Percentiles rank a stretch among this genome's conserved stretches.
Conservation (phyloP, 2,329 filamentous ascomycete genomes). For the Macrophomina phaseolina region DNA sequence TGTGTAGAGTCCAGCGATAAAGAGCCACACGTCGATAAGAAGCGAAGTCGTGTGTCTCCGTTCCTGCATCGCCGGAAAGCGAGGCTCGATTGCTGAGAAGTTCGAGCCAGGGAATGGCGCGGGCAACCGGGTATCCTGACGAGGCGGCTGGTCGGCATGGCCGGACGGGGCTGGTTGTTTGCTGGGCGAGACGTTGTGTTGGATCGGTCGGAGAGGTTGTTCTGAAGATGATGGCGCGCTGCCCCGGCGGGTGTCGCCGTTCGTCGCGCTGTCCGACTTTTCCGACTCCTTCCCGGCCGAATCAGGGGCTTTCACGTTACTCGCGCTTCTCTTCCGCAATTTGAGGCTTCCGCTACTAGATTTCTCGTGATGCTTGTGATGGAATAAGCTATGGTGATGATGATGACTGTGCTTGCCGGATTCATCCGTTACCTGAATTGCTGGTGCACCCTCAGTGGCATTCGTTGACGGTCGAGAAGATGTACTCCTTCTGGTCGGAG, state of each 20-base stretch:
- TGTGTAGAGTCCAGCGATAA: constrained; percentile 87
- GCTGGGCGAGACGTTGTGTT: constrained; percentile 47
- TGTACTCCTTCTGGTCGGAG: constrained; percentile 47
- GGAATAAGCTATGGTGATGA: constrained; percentile 37
- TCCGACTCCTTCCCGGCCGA: constrained; percentile 32
- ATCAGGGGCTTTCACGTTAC: constrained; percentile 39
- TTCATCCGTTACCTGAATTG: constrained; percentile 73
- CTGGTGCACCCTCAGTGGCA: constrained; percentile 58
- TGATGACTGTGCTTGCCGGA: constrained; percentile 42
- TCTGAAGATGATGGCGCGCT: constrained; percentile 34
- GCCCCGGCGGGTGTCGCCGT: constrained; percentile 13
- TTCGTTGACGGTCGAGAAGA: constrained; percentile 34
- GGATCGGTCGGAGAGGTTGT: constrained; percentile 45
- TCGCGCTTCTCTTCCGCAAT: constrained; percentile 45
- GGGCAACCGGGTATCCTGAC: constrained; percentile 52
- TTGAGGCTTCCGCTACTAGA: constrained; percentile 46
- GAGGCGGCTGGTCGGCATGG: constrained; percentile 48
- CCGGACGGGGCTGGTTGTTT: constrained; percentile 45
- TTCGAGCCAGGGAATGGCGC: constrained; percentile 44
- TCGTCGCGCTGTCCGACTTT: constrained; percentile 26
- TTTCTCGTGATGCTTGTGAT: constrained; percentile 43
- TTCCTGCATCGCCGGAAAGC: constrained; percentile 57
- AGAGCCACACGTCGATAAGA: constrained; percentile 84
- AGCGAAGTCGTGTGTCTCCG: constrained; percentile 62
- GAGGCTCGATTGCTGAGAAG: constrained; percentile 49